A percentile compares a stretch with the other conserved stretches of the same genome.
Conservation (phyloP, 164 flowering plant species). For the Annona cherimola region DNA sequence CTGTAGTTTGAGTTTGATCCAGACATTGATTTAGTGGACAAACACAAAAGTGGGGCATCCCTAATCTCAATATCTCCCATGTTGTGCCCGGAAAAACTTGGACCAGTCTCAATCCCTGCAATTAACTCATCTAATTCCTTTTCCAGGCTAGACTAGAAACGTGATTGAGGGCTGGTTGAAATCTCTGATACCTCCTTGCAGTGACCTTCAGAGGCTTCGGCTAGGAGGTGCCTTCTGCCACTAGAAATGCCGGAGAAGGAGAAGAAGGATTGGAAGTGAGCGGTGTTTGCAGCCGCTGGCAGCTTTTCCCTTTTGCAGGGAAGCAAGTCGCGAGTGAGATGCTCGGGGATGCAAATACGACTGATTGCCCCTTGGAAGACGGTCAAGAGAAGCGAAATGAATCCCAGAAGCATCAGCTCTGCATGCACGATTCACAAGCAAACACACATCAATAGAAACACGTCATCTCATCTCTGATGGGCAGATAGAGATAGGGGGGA, state of each 20-base stretch:
- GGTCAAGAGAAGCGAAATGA: constrained; percentile 77
- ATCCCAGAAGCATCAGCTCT: constrained; percentile 96
- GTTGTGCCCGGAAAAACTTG: no score
- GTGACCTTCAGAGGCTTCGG: constrained; percentile 20
- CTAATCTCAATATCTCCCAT: no score
- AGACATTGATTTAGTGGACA: no score
- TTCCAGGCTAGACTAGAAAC: no score
- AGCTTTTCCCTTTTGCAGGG: constrained; percentile 43
- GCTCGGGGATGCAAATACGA: constrained; percentile 47
- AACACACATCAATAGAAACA: not conserved
- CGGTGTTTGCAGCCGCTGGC: not conserved
- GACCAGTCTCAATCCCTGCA: no score
- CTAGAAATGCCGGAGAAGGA: not conserved
- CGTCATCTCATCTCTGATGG: not conserved
- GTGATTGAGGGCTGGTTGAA: no score
- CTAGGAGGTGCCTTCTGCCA: constrained; percentile 26
- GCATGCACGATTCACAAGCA: constrained; percentile 13
- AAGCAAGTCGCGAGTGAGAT: constrained; percentile 34
- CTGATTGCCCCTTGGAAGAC: constrained; percentile 56
- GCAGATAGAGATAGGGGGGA: not conserved
- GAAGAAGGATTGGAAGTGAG: constrained; percentile 11
- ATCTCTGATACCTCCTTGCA: constrained; percentile 17
- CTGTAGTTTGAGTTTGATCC: no score
- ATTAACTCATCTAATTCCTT: no score
- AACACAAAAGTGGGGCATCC: no score